Conservation (phyloP, 805 yeast species). For the Lachancea sp. region DNA sequence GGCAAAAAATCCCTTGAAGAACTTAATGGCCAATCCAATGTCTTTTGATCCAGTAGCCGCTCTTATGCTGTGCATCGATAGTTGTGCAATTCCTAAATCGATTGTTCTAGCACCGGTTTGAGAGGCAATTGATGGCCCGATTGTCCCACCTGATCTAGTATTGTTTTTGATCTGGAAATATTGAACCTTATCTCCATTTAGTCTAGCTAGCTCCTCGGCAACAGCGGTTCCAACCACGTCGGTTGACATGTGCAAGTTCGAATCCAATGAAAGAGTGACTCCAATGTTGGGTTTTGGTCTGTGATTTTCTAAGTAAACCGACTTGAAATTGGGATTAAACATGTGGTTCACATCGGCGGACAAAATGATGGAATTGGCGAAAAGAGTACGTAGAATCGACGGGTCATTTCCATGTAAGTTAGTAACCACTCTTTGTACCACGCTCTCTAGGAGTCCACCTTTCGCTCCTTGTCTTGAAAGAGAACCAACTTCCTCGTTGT, state of each 20-base stretch:
- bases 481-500: constrained; percentile 82
- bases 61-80: constrained; percentile 81
- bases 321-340: constrained; percentile 67
- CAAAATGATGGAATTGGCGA: constrained; percentile 70
- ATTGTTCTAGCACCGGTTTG: constrained; percentile 70
- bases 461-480: constrained; percentile 75
- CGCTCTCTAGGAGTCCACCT: constrained; percentile 64
- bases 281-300: constrained; percentile 78
- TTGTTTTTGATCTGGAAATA: constrained; percentile 84
- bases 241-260: constrained; percentile 80
- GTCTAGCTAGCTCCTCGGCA: constrained; percentile 60
- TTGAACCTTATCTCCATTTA: constrained; percentile 61
- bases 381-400: constrained; percentile 36
- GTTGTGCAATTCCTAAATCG: constrained; percentile 77
- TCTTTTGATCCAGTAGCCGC: constrained; percentile 77
- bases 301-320: constrained; percentile 70
- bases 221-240: constrained; percentile 68
- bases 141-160: constrained; percentile 81
- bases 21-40: constrained; percentile 65
- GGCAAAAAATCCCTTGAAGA: constrained; percentile 62
- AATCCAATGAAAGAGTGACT: constrained; percentile 60
- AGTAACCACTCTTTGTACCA: constrained; percentile 50
- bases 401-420: constrained; percentile 21
- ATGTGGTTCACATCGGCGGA: constrained; percentile 85
- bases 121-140: constrained; percentile 65